These are phyloP conservation scores for Paspalum notatum DNA, from an alignment of 176 grass and related monocot genomes.

Conservation along the genomic window DNA sequence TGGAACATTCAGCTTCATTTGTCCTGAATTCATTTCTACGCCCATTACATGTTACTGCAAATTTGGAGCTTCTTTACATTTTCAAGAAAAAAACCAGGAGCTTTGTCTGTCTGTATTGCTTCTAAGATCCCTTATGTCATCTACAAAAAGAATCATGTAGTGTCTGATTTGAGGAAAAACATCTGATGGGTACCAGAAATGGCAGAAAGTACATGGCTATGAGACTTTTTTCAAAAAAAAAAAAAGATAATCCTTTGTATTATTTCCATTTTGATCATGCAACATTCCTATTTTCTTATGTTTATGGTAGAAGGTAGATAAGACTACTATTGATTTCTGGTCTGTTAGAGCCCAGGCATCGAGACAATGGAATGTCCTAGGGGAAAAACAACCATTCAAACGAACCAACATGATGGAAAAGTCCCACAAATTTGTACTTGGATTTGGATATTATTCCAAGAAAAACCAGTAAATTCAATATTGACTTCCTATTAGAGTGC, in stretches of 20 bases:
- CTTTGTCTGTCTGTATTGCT: neutral
- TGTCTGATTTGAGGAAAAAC: neutral
- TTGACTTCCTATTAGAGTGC: too few species aligned
- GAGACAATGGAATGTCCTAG: neutral
- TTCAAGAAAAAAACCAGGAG: neutral
- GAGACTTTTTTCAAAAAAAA: neutral
- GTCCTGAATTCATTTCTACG: neutral
- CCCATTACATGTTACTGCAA: neutral
- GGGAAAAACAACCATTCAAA: neutral
- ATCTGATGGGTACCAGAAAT: neutral
- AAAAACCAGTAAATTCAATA: neutral
- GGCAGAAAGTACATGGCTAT: neutral
- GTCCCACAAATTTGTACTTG: conserved; percentile 1
- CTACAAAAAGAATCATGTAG: neutral
- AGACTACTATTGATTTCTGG: neutral
- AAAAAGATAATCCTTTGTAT: neutral
- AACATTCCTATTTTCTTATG: neutral
- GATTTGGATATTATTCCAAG: conserved; percentile 23
- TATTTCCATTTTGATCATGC: conserved; percentile 11
- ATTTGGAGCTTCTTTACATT: neutral
- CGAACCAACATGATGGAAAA: neutral
- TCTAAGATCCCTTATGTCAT: neutral
- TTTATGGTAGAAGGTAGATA: conserved; percentile 6
- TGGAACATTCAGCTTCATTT: neutral
- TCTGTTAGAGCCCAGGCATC: neutral